Evolutionary conservation across 2,329 filamentous ascomycete species (phyloP).

Genomic region (Penicillium sp.): DNA sequence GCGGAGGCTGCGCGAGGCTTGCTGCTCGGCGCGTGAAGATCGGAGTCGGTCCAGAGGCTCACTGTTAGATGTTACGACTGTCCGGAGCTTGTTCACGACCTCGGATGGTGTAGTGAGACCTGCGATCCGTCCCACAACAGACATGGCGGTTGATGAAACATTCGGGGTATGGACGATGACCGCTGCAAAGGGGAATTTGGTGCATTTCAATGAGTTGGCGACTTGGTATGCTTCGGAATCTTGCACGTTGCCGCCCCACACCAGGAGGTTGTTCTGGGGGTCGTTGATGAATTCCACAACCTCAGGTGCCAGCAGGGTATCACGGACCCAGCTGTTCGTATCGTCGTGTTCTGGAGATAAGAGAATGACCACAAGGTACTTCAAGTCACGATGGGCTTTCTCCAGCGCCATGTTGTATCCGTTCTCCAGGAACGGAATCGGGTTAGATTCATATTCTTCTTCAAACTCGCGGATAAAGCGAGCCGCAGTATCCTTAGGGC

Average conservation of each 20-base stretch:
- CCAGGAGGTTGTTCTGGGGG: slow-evolving; percentile 72
- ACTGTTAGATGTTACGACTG: slow-evolving; percentile 72
- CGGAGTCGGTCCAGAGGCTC: slow-evolving; percentile 72
- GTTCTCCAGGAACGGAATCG: slow-evolving; percentile 76
- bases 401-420: slow-evolving; percentile 93
- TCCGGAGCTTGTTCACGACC: slow-evolving; percentile 74
- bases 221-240: slow-evolving; percentile 96
- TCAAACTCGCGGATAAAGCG: slow-evolving; percentile 92
- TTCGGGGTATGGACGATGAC: slow-evolving; percentile 84
- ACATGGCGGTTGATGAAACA: slow-evolving; percentile 84
- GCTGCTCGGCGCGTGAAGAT: slow-evolving; percentile 74
- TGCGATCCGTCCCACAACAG: slow-evolving; percentile 74
- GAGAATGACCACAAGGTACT: slow-evolving; percentile 85
- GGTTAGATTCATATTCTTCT: slow-evolving; percentile 74
- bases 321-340: slow-evolving; percentile 74
- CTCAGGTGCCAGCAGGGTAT: slow-evolving; percentile 76
- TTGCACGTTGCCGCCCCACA: slow-evolving; percentile 91
- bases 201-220: slow-evolving; percentile 79
- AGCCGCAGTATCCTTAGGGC: slow-evolving; percentile 82
- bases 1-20: slow-evolving; percentile 77
- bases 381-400: slow-evolving; percentile 82
- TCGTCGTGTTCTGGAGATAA: slow-evolving; percentile 94
- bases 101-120: slow-evolving; percentile 69
- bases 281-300: slow-evolving; percentile 73
- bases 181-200: slow-evolving; percentile 87